A percentile compares a stretch with the other conserved stretches of the same genome.
phyloP scores from a whole-genome alignment of 2,329 filamentous ascomycete species.

The Aspergillus ibericus region DNA sequence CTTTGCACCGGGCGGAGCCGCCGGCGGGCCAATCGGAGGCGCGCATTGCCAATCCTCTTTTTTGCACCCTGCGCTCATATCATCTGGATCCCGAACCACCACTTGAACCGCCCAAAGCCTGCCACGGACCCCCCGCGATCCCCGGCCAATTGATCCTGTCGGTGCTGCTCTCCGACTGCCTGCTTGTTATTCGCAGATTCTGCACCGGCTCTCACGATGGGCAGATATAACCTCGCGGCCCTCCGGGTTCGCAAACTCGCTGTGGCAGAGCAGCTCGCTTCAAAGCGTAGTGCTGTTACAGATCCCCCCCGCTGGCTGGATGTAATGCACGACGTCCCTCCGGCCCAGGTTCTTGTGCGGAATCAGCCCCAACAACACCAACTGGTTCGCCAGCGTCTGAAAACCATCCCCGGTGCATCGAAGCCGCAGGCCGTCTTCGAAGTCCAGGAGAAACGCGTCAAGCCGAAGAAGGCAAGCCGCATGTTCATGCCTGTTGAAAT shows the following conservation, averaged over 20 bases:
- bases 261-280: conserved; percentile 38
- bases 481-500: conserved; percentile 80
- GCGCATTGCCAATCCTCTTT: conserved; percentile 37
- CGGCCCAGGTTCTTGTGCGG: conserved; percentile 60
- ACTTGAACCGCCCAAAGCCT: background rate
- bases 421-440: conserved; percentile 39
- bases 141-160: background rate
- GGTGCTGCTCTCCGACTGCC: background rate
- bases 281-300: conserved; percentile 27
- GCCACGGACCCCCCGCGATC: background rate
- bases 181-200: background rate
- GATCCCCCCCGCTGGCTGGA: conserved; percentile 55
- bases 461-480: conserved; percentile 65
- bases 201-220: conserved; percentile 35
- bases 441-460: conserved; percentile 40
- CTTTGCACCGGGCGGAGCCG: conserved; percentile 31
- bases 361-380: conserved; percentile 53
- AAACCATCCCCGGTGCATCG: conserved; percentile 28
- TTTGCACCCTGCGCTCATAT: conserved; percentile 23
- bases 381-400: conserved; percentile 41
- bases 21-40: conserved; percentile 39
- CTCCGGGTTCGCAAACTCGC: conserved; percentile 47
- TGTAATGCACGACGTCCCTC: conserved; percentile 58
- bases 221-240: conserved; percentile 49
- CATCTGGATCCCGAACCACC: background rate